Evolutionary conservation across 768 basidiomycete genomes (phyloP).

Genomic region (Rhodocollybia butyracea): DNA sequence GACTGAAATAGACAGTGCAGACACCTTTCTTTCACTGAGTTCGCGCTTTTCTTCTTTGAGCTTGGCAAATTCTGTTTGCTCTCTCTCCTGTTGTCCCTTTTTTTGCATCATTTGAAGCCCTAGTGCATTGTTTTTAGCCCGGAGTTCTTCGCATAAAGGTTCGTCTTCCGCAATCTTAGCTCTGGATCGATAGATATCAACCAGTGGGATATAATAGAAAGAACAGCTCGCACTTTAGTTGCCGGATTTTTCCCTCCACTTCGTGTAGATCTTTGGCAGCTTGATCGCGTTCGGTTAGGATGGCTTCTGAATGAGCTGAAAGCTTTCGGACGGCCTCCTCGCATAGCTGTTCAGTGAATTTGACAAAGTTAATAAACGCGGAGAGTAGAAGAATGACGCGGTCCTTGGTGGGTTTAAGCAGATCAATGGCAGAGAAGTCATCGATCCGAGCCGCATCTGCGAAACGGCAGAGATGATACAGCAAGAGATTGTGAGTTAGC

Average conservation of each 20-base stretch:
- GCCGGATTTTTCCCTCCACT: conserved; percentile 47
- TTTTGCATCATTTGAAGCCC: conserved; percentile 66
- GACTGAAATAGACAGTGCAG: background rate
- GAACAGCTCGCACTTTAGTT: conserved; percentile 48
- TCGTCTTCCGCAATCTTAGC: conserved; percentile 66
- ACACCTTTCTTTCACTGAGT: conserved; percentile 62
- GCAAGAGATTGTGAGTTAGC: conserved; percentile 51
- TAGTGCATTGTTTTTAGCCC: conserved; percentile 56
- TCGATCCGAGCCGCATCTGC: conserved; percentile 71
- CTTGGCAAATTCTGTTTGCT: conserved; percentile 65
- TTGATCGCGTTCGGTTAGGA: conserved; percentile 62
- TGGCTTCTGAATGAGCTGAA: conserved; percentile 51
- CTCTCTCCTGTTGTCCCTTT: conserved; percentile 57
- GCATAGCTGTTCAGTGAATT: conserved; percentile 77
- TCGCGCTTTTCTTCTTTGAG: conserved; percentile 70
- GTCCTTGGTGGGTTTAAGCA: conserved; percentile 67
- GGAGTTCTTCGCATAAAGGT: conserved; percentile 59
- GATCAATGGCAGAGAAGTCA: conserved; percentile 74
- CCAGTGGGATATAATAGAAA: background rate
- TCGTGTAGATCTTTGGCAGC: conserved; percentile 45
- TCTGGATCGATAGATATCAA: conserved; percentile 29
- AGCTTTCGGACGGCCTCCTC: conserved; percentile 59
- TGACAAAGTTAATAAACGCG: conserved; percentile 91
- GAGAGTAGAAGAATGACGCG: conserved; percentile 77
- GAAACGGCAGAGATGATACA: conserved; percentile 43